phyloP scores from a whole-genome alignment of 208 protist genomes.

The Crithidia thermophila region DNA sequence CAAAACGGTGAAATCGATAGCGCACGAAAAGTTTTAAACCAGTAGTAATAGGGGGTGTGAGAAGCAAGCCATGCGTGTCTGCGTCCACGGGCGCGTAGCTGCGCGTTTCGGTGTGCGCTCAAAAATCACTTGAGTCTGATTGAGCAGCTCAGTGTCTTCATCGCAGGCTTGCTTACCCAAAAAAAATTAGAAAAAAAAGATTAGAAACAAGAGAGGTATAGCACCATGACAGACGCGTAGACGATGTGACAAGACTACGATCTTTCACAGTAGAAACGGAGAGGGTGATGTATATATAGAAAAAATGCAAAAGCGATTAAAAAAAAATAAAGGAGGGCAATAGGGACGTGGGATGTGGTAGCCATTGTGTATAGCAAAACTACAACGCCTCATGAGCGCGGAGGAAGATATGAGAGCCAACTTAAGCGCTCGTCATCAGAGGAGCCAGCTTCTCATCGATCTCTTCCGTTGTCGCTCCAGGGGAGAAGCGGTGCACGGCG shows the following conservation, averaged over 20 bases:
- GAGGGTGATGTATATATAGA: neutral
- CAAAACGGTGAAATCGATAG: no score
- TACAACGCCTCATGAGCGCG: neutral
- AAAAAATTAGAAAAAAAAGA: constrained; percentile 3
- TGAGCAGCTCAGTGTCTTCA: neutral
- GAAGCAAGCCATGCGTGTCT: no score
- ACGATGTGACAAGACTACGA: neutral
- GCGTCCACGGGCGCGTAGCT: no score
- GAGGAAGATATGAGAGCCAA: neutral
- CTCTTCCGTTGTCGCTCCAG: constrained; percentile 44
- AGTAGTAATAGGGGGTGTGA: no score
- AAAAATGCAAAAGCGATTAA: neutral
- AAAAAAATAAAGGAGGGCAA: constrained; percentile 15
- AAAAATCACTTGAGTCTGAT: neutral
- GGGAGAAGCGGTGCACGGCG: constrained; percentile 71
- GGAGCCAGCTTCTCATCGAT: constrained; percentile 74
- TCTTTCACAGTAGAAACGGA: neutral
- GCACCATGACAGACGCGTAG: neutral
- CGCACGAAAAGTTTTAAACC: no score
- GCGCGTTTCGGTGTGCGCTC: no score
- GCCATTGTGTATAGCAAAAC: neutral
- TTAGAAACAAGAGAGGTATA: neutral
- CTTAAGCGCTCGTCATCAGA: no score
- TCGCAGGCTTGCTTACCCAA: neutral
- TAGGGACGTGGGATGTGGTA: no score